Evolutionary conservation across 306 rosid genomes (phyloP), one percentile per base, ranked within the genome.

Genomic region (Cicer chorassanicum): DNA sequence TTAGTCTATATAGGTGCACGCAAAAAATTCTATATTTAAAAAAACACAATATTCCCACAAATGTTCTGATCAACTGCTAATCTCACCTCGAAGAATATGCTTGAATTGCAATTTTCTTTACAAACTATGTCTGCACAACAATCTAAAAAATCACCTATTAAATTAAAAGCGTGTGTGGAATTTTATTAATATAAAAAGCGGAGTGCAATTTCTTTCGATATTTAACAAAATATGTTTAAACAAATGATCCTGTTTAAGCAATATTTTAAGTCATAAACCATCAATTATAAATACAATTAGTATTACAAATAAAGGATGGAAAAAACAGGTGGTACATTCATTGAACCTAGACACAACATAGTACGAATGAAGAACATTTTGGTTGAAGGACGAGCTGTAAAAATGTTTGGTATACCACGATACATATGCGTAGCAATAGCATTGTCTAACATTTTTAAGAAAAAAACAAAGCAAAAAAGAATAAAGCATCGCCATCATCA

Each of bases 271-370:
- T 13, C 34, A 29, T 29, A 29, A 29, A 29, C 34, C 4, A 44
- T 65, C 8, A 21, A 19, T 19, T 2, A 66, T 67, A 5, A 21
- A 44, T 44, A 66, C 10, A 21, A 21, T 6, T 44, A 45, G 9
- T 29, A 3, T 29, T 19, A 51, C 9, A 41, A 9, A 6, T 0
- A 13, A 50, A 3, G 62, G 64, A 39, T 29, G 34, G 34, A 3
- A 29, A 29, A 29, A 29, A 29, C 4, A 57, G 24, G 43, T 13
- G 40, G 1, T 12, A 79, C 29, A 51, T 86, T 80, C 87, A 82
- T 65, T 84, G 93, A 89, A 89, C 86, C 89, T 89, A 68, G 90
- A 75, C 84, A 57, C 7, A 42, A n/a, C 5, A 16, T 36, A 38
- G 69, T 60, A 48, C 36, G 7, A 29, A 29, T 29, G 3, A 24